Percentiles rank a stretch among this genome's conserved stretches.
These are phyloP conservation scores for Areca catechu DNA, from an alignment of 176 grass and related monocot species.

Conservation along the genomic window DNA sequence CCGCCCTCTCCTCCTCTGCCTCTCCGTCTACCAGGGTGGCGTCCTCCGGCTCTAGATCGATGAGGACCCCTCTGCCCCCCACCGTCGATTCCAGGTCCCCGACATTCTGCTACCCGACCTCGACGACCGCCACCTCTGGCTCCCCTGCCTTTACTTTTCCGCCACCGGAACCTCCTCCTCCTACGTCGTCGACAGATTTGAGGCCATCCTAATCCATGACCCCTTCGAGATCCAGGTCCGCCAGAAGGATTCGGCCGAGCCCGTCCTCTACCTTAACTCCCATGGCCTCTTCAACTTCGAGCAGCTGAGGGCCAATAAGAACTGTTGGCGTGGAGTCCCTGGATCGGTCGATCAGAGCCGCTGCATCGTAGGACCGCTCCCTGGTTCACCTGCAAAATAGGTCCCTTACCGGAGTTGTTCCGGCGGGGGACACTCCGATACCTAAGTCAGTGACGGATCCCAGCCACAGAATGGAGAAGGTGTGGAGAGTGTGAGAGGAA, in stretches of 20 bases:
- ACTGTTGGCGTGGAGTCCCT: no score
- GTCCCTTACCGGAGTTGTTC: no score
- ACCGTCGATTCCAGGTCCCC: slow-evolving; percentile 70
- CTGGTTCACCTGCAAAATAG: no score
- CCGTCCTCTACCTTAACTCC: slow-evolving; percentile 75
- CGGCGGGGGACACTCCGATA: no score
- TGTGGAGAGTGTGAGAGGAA: no score
- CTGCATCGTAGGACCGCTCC: no score
- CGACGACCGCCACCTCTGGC: slow-evolving; percentile 41
- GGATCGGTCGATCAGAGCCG: no score
- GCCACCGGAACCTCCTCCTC: slow-evolving; percentile 25
- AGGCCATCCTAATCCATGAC: slow-evolving; percentile 54
- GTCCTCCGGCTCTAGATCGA: slow-evolving; percentile 80
- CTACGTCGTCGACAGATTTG: slow-evolving; percentile 54
- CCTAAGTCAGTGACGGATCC: no score
- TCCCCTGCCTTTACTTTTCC: slow-evolving; percentile 31
- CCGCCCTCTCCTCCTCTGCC: slow-evolving; percentile 56
- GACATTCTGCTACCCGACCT: slow-evolving; percentile 70
- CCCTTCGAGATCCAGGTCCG: slow-evolving; percentile 64
- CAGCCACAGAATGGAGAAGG: no score
- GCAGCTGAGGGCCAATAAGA: slow-evolving; percentile 44
- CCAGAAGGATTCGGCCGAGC: slow-evolving; percentile 27
- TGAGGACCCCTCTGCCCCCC: slow-evolving; percentile 43
- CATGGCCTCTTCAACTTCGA: slow-evolving; percentile 93
- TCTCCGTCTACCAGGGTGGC: slow-evolving; percentile 49